A percentile compares a stretch with the other conserved stretches of the same genome.
Conservation (phyloP, 176 grass and related monocot genomes). For the sorghum (Sorghum bicolor) region Sorghum_bicolor_NCBIv3 NC_012872.2:64676501-64677000, state of each 20-base stretch:
- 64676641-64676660: neutral
- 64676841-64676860: slow-evolving; percentile 22
- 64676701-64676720: neutral
- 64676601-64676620: neutral
- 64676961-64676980: slow-evolving; percentile 28
- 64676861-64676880: slow-evolving; percentile 18
- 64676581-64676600: neutral
- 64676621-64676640: neutral
- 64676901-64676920: slow-evolving; percentile 9
- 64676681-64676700: neutral
- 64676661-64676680: neutral
- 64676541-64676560: slow-evolving; percentile 15
- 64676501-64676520: neutral
- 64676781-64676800: neutral
- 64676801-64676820: neutral
- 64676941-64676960: slow-evolving; percentile 32
- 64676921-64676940: slow-evolving; percentile 50
- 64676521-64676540: neutral
- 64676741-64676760: neutral
- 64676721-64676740: neutral
- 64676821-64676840: neutral
- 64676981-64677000: slow-evolving; percentile 55
- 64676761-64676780: no score
- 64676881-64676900: neutral
- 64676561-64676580: neutral